These are phyloP conservation scores for Xylariaceae sp. DNA, from an alignment of 2,329 filamentous ascomycete species.

Conservation along the genomic window DNA sequence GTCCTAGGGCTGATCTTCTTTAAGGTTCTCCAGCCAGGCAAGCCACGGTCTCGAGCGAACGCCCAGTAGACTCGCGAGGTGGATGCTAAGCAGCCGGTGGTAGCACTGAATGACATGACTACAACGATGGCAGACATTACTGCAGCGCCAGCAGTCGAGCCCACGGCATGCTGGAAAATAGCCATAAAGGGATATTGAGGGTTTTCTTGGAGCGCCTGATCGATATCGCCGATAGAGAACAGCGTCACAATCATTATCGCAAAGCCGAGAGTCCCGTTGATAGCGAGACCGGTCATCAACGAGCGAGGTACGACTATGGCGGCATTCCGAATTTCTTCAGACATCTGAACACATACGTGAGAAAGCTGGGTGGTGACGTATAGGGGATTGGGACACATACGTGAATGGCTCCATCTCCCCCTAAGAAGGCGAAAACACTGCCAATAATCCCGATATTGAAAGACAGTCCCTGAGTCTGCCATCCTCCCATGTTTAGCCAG, in stretches of 20 bases:
- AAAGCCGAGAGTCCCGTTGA: constrained; percentile 52
- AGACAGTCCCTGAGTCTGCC: constrained; percentile 23
- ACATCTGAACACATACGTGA: constrained; percentile 31
- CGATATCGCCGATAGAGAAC: constrained; percentile 50
- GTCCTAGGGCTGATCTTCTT: constrained; percentile 21
- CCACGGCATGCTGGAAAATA: constrained; percentile 50
- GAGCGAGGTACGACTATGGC: constrained; percentile 47
- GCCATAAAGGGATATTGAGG: constrained; percentile 57
- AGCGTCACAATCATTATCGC: constrained; percentile 53
- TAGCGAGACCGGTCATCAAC: constrained; percentile 44
- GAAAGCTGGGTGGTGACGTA: not conserved
- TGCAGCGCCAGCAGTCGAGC: constrained; percentile 43
- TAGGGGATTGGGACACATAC: constrained; percentile 7
- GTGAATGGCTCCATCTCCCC: constrained; percentile 20
- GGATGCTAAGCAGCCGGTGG: constrained; percentile 52
- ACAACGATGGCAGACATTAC: constrained; percentile 49
- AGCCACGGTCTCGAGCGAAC: constrained; percentile 34
- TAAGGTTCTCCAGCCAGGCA: constrained; percentile 21
- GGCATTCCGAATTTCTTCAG: constrained; percentile 45
- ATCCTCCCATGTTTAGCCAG: constrained; percentile 21
- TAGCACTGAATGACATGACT: constrained; percentile 44
- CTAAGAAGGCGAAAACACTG: constrained; percentile 19
- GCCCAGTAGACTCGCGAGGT: constrained; percentile 56
- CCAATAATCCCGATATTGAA: constrained; percentile 17
- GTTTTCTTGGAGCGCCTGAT: constrained; percentile 38